phyloP scores from a whole-genome alignment of 495 filamentous ascomycete species.

The Aspergillus nidulans region DNA sequence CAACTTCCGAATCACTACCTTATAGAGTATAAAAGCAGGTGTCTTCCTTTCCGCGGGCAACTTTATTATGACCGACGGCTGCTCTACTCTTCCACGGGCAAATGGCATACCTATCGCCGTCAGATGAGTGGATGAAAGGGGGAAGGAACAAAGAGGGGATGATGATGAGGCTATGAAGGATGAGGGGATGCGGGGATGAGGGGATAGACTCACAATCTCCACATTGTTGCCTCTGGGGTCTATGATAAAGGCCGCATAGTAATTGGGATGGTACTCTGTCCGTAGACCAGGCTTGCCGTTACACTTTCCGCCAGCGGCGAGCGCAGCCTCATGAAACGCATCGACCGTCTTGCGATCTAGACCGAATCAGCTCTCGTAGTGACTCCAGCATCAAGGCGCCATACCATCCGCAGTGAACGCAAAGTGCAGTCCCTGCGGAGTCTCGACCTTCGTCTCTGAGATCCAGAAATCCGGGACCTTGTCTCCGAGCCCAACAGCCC shows the following conservation, averaged over 20 bases:
- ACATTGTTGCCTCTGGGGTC: constrained; percentile 52
- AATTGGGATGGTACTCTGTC: constrained; percentile 33
- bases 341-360: constrained; percentile 34
- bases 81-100: neutral
- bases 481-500: constrained; percentile 23
- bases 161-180: too few relatives aligned
- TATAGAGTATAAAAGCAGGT: too few relatives aligned
- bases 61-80: too few relatives aligned
- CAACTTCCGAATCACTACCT: too few relatives aligned
- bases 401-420: constrained; percentile 18
- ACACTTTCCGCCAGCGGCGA: constrained; percentile 41
- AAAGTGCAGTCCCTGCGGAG: constrained; percentile 16
- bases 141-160: too few relatives aligned
- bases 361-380: neutral
- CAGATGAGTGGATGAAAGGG: too few relatives aligned
- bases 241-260: constrained; percentile 47
- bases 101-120: neutral
- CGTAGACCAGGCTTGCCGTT: constrained; percentile 47
- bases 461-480: constrained; percentile 42
- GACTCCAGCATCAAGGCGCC: neutral
- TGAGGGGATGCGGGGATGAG: too few relatives aligned
- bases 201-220: constrained; percentile 38
- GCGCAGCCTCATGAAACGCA: constrained; percentile 35
- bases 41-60: too few relatives aligned
- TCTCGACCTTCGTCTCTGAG: constrained; percentile 6